Evolutionary conservation across 1,139 yeast genomes (phyloP), one percentile per base, ranked within the genome.

Genomic region (Yamadazyma dendronema): DNA sequence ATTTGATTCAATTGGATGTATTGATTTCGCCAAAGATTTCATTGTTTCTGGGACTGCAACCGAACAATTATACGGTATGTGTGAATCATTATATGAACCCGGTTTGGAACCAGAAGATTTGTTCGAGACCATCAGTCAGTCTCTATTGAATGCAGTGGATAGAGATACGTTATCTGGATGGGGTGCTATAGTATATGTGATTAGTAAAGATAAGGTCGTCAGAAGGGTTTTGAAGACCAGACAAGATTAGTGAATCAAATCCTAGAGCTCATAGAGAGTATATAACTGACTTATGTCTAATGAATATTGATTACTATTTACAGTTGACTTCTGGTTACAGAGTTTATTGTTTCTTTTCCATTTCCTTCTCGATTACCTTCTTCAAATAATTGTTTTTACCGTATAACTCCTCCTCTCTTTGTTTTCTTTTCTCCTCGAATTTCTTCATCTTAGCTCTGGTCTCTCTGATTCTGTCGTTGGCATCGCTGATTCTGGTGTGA

Each of bases 121-220:
- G 54, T 94, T 94, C 60, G 98, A 94, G 62, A 90, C 97, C 32
- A 85, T 90, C 51, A 84, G 95, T 52, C 99, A 94, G 66, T 90
- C 97, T 0, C 69, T 94, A 46, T 72, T 92, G 66, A 89, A 86
- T 61, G 97, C 97, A 16, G 95, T 86, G 31, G 99, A 94, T 62
- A 84, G 99, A 72, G 98, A 94, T 66, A 96, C 97, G 5, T 74
- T 94, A 47, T 83, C 95, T 35, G 98, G 98, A 45, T 92, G 97
- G 97, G 99, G 99, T 54, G 97, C 96, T 12, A 86, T 87, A 24
- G 98, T 94, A 28, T 90, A 92, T 62, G 70, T 94, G 43, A 79
- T 94, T 41, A 88, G 96, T 38, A 90, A 90, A 68, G 97, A 92
- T 60, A 85, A 87, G 62, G 95, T 92, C 40, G 77, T 81, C 38